Base-by-base conservation (phyloP, 805 yeast genomes). In the Yarrowia sp. region DNA sequence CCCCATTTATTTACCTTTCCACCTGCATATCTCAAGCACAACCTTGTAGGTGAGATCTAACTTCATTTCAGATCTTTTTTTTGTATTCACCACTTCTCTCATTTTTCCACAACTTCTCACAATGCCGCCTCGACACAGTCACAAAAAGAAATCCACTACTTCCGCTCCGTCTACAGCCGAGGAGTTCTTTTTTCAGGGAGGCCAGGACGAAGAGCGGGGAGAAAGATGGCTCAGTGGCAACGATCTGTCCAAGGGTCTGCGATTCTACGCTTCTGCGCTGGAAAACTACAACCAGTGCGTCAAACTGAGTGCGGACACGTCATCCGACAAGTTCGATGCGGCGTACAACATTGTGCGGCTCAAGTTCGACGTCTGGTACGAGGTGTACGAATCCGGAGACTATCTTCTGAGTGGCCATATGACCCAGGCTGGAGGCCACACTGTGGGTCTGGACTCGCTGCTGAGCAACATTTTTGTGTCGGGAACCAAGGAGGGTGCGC, bases 161-260 rank as follows among this genome's bases (percentile, higher is more conserved):
- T 42, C 53, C 1, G 50, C 19, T n/a, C 73, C 72, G 10, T 63
- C 77, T 6, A 81, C 86, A 0, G 80, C 83, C 0, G 85, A 84
- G 39, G 91, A 86, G 4, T 82, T 73, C 65, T 79, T 87, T n/a
- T 86, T 84, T 39, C 77, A 77, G 63, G 94, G 87, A 0, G 80
- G 87, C 0, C 79, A 79, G 12, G 86, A 85, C 67, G 94, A 89
- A 73, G 93, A 89, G 69, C 82, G 85, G n/a, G 94, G 91, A 0
- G 93, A 89, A 73, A 75, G 93, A 56, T 89, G 92, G 92, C 74
- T 85, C 7, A 79, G 85, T 1, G 85, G 91, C 0, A 71, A 70
- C 20, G 93, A 89, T 71, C 74, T 87, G 7, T 78, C 89, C 12
- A 89, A 89, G 71, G 84, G 87, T 0, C 75, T 89, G 13, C 75